Conservation (phyloP, 768 basidiomycete genomes). For the Podaxis pistillaris region DNA sequence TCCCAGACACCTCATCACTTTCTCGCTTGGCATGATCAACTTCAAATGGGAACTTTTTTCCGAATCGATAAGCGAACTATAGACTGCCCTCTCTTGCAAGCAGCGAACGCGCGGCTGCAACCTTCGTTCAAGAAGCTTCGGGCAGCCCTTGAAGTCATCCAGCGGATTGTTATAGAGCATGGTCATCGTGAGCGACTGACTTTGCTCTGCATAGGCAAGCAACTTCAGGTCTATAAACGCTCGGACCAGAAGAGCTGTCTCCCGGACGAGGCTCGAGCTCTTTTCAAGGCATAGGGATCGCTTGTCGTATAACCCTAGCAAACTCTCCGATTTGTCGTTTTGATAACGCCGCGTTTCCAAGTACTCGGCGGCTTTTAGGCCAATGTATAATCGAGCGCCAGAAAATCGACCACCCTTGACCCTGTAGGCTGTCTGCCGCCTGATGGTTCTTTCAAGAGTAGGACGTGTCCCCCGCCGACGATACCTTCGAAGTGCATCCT, state of each 20-base stretch:
- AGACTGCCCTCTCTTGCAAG: constrained; percentile 32
- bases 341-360: neutral
- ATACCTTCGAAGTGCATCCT: too few relatives aligned
- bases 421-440: too few relatives aligned
- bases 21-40: constrained; percentile 50
- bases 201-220: constrained; percentile 47
- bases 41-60: constrained; percentile 43
- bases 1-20: constrained; percentile 65
- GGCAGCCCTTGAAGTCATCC: constrained; percentile 40
- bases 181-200: constrained; percentile 53
- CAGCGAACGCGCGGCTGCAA: constrained; percentile 29
- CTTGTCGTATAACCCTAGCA: neutral
- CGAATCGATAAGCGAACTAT: constrained; percentile 47
- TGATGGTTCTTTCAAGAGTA: too few relatives aligned
- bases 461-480: too few relatives aligned
- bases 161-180: constrained; percentile 46
- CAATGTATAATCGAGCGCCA: too few relatives aligned
- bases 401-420: too few relatives aligned
- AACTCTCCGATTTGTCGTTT: neutral
- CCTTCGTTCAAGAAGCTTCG: constrained; percentile 36
- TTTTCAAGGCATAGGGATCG: constrained; percentile 3
- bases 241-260: constrained; percentile 39
- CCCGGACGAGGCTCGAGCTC: constrained; percentile 39
- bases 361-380: too few relatives aligned
- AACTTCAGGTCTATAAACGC: constrained; percentile 50